Percentiles rank a stretch among this genome's conserved stretches.
Evolutionary conservation across 306 rosid genomes (phyloP).

Genomic region (Lithocarpus polystachyus): DNA sequence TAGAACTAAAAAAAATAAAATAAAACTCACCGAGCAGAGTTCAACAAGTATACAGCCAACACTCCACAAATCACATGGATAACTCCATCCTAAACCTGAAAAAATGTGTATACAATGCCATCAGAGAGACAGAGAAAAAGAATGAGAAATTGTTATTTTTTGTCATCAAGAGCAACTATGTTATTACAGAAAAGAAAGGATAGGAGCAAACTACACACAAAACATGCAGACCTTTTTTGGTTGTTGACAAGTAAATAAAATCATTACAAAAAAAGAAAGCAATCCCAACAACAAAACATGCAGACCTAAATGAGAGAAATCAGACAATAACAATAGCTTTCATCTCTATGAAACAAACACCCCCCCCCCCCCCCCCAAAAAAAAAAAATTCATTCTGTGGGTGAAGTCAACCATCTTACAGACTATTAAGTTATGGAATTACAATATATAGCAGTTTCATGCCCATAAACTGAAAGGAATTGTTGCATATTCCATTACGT

Average conservation of each 20-base stretch:
- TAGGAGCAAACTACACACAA: not conserved
- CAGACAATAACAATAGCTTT: not conserved
- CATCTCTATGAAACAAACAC: not conserved
- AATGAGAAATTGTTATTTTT: not conserved
- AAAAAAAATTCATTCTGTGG: not conserved
- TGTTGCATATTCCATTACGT: not conserved
- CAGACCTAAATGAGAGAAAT: not conserved
- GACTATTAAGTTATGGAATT: not conserved
- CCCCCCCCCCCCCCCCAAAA: not conserved
- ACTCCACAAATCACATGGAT: constrained; percentile 94
- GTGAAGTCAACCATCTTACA: not conserved
- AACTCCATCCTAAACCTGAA: constrained; percentile 92
- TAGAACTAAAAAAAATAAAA: constrained; percentile 13
- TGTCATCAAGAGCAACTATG: not conserved
- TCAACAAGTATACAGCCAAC: constrained; percentile 85
- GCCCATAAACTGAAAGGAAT: not conserved
- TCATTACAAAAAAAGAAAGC: no score
- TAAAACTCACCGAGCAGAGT: constrained; percentile 65
- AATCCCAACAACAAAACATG: not conserved
- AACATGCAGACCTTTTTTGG: not conserved
- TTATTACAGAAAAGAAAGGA: not conserved
- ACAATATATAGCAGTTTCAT: not conserved
- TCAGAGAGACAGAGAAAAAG: not conserved
- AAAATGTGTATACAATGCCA: constrained; percentile 11
- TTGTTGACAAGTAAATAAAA: no score